These are phyloP conservation scores for Kuraishia borneana DNA, from an alignment of 805 yeast species.

Conservation along the genomic window DNA sequence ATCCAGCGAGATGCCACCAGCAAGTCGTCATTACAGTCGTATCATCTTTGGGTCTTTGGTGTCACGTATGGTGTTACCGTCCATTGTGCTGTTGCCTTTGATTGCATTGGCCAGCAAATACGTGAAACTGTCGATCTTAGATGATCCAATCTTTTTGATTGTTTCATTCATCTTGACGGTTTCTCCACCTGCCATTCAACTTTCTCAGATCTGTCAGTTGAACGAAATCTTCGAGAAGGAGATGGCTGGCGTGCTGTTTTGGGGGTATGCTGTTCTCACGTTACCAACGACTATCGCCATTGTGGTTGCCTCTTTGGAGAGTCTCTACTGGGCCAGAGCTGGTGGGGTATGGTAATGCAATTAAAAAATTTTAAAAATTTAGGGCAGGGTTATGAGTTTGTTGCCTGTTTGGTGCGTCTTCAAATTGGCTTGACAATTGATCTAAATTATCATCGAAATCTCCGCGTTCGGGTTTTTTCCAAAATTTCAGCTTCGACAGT, in stretches of 20 bases:
- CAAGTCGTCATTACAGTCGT: slow-evolving; percentile 48
- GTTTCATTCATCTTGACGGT: slow-evolving; percentile 68
- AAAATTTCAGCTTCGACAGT: slow-evolving; percentile 1
- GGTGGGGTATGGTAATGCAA: no score
- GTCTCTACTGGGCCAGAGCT: slow-evolving; percentile 24
- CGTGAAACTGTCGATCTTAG: slow-evolving; percentile 55
- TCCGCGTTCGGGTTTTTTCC: neutral
- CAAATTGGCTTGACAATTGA: neutral
- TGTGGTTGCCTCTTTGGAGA: slow-evolving; percentile 57
- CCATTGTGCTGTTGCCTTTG: slow-evolving; percentile 53
- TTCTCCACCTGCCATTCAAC: slow-evolving; percentile 77
- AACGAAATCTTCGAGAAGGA: slow-evolving; percentile 69
- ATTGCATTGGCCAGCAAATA: slow-evolving; percentile 55
- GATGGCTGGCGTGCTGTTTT: slow-evolving; percentile 73
- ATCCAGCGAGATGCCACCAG: slow-evolving; percentile 53
- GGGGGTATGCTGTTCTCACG: slow-evolving; percentile 72
- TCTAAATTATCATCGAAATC: slow-evolving; percentile 1
- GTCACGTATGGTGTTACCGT: slow-evolving; percentile 72
- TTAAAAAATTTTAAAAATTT: neutral
- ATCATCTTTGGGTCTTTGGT: slow-evolving; percentile 59
- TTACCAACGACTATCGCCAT: slow-evolving; percentile 66
- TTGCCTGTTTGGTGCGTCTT: neutral
- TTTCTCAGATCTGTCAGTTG: slow-evolving; percentile 71
- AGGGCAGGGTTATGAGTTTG: neutral
- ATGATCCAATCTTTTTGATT: slow-evolving; percentile 71